Evolutionary conservation across 179 eudicot species (phyloP), one percentile per base, ranked within the genome.

Genomic region (Gypsophila paniculata): DNA sequence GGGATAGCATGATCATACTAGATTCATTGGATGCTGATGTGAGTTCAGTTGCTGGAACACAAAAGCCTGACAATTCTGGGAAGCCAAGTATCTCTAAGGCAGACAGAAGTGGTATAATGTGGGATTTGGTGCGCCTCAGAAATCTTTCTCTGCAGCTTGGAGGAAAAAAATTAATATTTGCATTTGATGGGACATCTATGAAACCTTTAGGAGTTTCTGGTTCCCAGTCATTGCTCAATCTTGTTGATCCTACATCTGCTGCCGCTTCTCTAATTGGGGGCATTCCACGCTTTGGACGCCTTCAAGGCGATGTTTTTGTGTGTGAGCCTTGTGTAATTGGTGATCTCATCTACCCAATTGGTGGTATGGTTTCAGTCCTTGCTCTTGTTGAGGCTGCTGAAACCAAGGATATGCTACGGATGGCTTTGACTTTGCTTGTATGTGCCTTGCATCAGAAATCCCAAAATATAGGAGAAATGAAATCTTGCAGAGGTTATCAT

Each of bases 241-340:
- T 96, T 53, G 97, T 96, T 11, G 99, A 96, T 88, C 98, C 99
- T 65, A 69, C 80, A 69, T 96, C 98, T 51, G 98, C 98, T 70
- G 96, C 97, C 73, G 98, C 99, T 82, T 96, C 99, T 71, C 97
- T 96, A 44, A 89, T 96, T 69, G 99, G 99, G 57, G 99, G 98
- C 87, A 72, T 74, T 82, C 99, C 99, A 51, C 98, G 99, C 67
- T 90, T 87, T 88, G 99, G 99, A 70, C 96, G 96, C 72, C 97
- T 96, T 76, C 83, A 89, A 67, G 99, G 99, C 67, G 93, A 96
- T 82, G 79, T 86, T 48, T 93, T 90, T 65, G 83, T 89, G 32
- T 96, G 99, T 77, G 88, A 83, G 79, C 97, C 96, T 61, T 90
- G 86, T 78, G 91, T 96, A 55, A 87, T 96, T 76, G 99, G 99